A percentile compares a stretch with the other conserved stretches of the same genome.
phyloP scores from a whole-genome alignment of 2,329 filamentous ascomycete species.

The Neonectria coccinea region DNA sequence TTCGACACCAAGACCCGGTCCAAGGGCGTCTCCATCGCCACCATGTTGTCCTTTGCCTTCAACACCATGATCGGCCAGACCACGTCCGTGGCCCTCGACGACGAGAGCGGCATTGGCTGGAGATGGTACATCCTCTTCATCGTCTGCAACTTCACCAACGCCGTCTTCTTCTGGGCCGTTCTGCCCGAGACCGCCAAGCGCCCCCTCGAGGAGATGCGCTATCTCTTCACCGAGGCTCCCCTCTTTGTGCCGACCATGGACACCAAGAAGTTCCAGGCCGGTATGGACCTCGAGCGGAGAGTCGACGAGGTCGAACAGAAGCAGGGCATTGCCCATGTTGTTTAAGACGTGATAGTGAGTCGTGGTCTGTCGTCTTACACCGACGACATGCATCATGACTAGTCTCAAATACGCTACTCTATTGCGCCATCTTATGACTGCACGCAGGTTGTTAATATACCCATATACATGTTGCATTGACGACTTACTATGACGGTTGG shows the following conservation, averaged over 20 bases:
- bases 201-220: conserved; percentile 76
- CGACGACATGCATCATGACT: background rate
- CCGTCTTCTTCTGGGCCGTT: conserved; percentile 69
- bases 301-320: conserved; percentile 69
- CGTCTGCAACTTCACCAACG: conserved; percentile 70
- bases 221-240: conserved; percentile 73
- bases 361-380: background rate
- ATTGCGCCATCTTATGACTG: background rate
- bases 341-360: background rate
- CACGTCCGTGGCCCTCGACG: conserved; percentile 66
- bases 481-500: conserved; percentile 17
- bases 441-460: conserved; percentile 6
- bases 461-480: background rate
- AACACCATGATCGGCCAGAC: conserved; percentile 79
- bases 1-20: conserved; percentile 81
- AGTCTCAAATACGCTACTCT: background rate
- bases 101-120: conserved; percentile 58
- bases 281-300: conserved; percentile 67
- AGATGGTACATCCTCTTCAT: conserved; percentile 61
- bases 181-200: conserved; percentile 74
- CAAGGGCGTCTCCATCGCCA: conserved; percentile 80
- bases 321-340: conserved; percentile 38
- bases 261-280: conserved; percentile 54
- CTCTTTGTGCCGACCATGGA: conserved; percentile 70
- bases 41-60: conserved; percentile 79